Base-by-base conservation (phyloP, 805 yeast species). In the Candida anglica region DNA sequence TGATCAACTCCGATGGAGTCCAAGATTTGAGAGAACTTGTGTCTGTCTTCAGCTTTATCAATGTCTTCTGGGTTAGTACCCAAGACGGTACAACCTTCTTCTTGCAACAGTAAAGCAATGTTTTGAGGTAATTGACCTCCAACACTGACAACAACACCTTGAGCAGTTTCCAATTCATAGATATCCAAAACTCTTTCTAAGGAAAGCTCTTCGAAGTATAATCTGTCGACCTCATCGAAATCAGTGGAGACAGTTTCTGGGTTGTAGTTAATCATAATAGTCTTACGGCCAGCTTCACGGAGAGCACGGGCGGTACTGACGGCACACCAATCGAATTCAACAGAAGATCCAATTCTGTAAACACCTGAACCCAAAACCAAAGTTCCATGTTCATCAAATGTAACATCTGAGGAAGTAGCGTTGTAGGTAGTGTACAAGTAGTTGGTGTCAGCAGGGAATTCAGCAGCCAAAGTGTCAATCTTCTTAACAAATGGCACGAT, bases 181-280 rank as follows among this genome's bases (percentile, higher is more conserved):
- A 91, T 91, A 67, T 93, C 98, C 84, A 91, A 74, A 22, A 91
- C 97, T 65, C 98, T 84, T 74, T 91, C 98, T 58, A 83, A 86
- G 35, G 93, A 82, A 37, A 91, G 76, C 61, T 89, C 97, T 68
- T 91, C 98, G 55, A 91, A 91, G 73, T 91, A 93, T 49, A 91
- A 78, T 67, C 96, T 77, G 61, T 91, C 98, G 38, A 95, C 97
- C 67, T 91, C 98, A 62, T 91, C 98, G 58, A 86, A 91, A 66
- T 91, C 98, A 34, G 98, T 91, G n/a, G 95, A 85, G 15, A 91
- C 98, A 22, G 98, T 91, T 69, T 91, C 98, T 26, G 98, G 98
- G 69, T 91, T 91, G 70, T 93, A 91, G 71, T 91, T 91, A 54
- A 91, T 79, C 97, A 91, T 91, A 46, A 91, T 80, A 20, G 98